Evolutionary conservation across 805 yeast species (phyloP).

Genomic region (Starmerella bombi): DNA sequence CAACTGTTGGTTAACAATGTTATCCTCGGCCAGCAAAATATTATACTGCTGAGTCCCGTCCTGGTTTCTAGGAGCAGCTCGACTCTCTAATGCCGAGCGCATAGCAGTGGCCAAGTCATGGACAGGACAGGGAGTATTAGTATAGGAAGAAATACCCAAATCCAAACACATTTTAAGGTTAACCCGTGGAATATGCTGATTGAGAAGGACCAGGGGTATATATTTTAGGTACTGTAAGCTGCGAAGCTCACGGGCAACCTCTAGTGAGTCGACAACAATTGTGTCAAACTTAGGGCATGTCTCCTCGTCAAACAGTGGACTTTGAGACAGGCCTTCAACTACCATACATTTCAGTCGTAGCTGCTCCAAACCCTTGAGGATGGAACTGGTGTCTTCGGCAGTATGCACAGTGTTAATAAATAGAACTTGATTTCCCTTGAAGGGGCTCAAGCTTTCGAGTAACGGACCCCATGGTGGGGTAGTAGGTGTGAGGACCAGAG

Average conservation of each 20-base stretch:
- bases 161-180: constrained; percentile 74
- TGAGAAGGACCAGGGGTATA: constrained; percentile 68
- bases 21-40: constrained; percentile 74
- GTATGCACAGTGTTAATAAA: constrained; percentile 57
- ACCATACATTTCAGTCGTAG: constrained; percentile 52
- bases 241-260: constrained; percentile 57
- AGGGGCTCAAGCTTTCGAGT: constrained; percentile 57
- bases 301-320: constrained; percentile 32
- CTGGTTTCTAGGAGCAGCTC: constrained; percentile 65
- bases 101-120: constrained; percentile 71
- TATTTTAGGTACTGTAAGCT: constrained; percentile 65
- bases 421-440: constrained; percentile 54
- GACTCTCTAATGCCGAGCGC: constrained; percentile 72
- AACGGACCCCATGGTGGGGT: constrained; percentile 46
- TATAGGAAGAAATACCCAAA: constrained; percentile 75
- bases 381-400: constrained; percentile 36
- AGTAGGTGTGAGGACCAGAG: constrained; percentile 67
- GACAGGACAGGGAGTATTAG: constrained; percentile 75
- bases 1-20: constrained; percentile 71
- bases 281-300: constrained; percentile 49
- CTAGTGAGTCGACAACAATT: constrained; percentile 68
- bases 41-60: constrained; percentile 66
- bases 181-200: constrained; percentile 60
- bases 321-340: constrained; percentile 42
- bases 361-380: constrained; percentile 38